Evolutionary conservation across 2,329 filamentous ascomycete species (phyloP).

Genomic region (Tolypocladium tropicale): DNA sequence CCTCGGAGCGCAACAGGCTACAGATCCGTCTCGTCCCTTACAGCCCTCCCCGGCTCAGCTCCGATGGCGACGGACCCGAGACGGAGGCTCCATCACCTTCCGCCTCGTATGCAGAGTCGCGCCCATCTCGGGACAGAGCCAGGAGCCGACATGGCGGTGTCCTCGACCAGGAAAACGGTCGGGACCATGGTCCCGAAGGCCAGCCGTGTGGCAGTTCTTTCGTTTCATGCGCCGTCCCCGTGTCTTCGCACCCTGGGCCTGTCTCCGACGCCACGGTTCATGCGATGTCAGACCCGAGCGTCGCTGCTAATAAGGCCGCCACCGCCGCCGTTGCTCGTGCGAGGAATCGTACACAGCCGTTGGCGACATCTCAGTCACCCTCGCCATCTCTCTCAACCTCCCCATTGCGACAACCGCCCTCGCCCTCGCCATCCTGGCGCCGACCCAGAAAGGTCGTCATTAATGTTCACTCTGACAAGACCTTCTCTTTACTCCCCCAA

Average conservation of each 20-base stretch:
- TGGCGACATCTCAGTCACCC: not conserved
- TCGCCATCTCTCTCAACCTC: constrained; percentile 3
- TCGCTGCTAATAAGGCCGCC: not conserved
- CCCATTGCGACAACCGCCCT: constrained; percentile 9
- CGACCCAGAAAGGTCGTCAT: constrained; percentile 32
- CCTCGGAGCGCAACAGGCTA: constrained; percentile 12
- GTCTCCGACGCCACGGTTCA: not conserved
- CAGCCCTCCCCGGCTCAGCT: constrained; percentile 24
- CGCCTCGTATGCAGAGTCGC: constrained; percentile 12
- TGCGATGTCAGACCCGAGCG: not conserved
- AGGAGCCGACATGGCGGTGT: not conserved
- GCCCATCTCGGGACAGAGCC: not conserved
- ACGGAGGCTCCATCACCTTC: constrained; percentile 11
- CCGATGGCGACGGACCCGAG: constrained; percentile 18
- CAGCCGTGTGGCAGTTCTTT: not conserved
- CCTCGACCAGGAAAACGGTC: not conserved
- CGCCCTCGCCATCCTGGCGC: constrained; percentile 14
- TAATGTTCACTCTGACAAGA: constrained; percentile 45
- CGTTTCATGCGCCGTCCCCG: not conserved
- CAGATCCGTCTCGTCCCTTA: constrained; percentile 29
- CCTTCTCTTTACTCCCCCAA: constrained; percentile 40
- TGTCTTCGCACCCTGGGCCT: not conserved
- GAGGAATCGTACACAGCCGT: not conserved
- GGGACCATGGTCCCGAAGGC: not conserved
- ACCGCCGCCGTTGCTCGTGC: not conserved